Evolutionary conservation across 495 filamentous ascomycete genomes (phyloP).

Genomic region (Annulohypoxylon nitens): DNA sequence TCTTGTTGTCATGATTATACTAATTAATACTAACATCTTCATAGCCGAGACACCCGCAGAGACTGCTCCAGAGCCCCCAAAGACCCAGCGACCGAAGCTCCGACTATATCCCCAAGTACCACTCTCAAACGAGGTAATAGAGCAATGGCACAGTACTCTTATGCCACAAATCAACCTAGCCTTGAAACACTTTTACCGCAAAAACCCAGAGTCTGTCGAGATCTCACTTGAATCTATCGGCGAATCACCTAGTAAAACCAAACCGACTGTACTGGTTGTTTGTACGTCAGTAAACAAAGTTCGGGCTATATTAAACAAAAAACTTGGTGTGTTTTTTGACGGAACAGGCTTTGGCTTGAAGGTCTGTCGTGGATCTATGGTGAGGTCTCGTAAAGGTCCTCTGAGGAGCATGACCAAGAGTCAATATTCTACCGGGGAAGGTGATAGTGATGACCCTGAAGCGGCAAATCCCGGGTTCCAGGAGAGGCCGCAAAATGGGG

Average conservation of each 20-base stretch:
- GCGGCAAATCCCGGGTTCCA: slow-evolving; percentile 76
- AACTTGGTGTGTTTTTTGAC: slow-evolving; percentile 68
- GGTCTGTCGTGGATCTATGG: slow-evolving; percentile 76
- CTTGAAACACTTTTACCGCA: slow-evolving; percentile 71
- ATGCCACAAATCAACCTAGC: slow-evolving; percentile 77
- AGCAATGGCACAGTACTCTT: slow-evolving; percentile 77
- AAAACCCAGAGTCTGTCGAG: slow-evolving; percentile 77
- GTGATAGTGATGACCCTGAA: slow-evolving; percentile 50
- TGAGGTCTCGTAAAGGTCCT: slow-evolving; percentile 69
- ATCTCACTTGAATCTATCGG: slow-evolving; percentile 81
- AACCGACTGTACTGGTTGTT: slow-evolving; percentile 80
- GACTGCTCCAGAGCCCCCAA: slow-evolving; percentile 9
- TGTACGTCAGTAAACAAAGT: slow-evolving; percentile 80
- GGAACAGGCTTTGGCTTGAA: slow-evolving; percentile 69
- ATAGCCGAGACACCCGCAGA: slow-evolving; percentile 17
- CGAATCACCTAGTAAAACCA: slow-evolving; percentile 72
- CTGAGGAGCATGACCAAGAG: slow-evolving; percentile 55
- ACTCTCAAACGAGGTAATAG: slow-evolving; percentile 70
- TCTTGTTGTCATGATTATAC: slow-evolving; percentile 12
- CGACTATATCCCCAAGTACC: slow-evolving; percentile 65
- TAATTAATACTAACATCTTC: slow-evolving; percentile 35
- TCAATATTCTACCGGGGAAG: slow-evolving; percentile 27
- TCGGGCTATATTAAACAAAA: slow-evolving; percentile 76
- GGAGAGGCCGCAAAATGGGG: slow-evolving; percentile 81
- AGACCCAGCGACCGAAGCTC: slow-evolving; percentile 55